Conservation (phyloP, 805 yeast genomes). For the Candida maltosa region DNA sequence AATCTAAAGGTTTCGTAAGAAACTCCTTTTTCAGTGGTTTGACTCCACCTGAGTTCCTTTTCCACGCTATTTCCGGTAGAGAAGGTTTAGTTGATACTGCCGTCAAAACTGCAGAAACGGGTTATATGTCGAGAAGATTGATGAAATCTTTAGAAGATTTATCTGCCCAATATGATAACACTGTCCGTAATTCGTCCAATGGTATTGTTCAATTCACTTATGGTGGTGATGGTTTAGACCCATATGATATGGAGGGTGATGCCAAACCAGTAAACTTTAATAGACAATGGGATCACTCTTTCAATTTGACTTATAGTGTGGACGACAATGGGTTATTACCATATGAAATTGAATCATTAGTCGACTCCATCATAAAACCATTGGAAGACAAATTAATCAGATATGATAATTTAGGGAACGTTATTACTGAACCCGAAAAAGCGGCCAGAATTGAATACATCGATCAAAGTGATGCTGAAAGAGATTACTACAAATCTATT, state of each 20-base stretch:
- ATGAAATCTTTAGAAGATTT: conserved; percentile 97
- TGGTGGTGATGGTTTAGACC: conserved; percentile 99
- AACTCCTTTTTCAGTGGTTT: conserved; percentile 93
- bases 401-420: conserved; percentile 70
- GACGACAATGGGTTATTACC: conserved; percentile 62
- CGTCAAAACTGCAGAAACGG: conserved; percentile 98
- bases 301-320: conserved; percentile 62
- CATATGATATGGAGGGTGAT: conserved; percentile 98
- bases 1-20: conserved; percentile 95
- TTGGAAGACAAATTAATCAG: conserved; percentile 58
- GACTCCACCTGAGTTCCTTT: conserved; percentile 93
- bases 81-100: conserved; percentile 99
- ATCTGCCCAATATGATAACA: conserved; percentile 87
- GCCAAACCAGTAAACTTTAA: conserved; percentile 92
- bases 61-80: conserved; percentile 99
- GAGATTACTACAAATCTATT: conserved; percentile 77
- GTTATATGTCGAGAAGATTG: conserved; percentile 95
- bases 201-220: conserved; percentile 97
- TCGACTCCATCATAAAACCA: conserved; percentile 57
- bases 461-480: conserved; percentile 84
- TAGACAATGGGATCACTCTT: conserved; percentile 93
- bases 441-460: conserved; percentile 56
- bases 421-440: conserved; percentile 36
- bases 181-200: conserved; percentile 91
- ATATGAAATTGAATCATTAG: conserved; percentile 56